Evolutionary conservation across 305 asterid species (phyloP), one percentile per base, ranked within the genome.

Genomic region (Fraxinus ornus): DNA sequence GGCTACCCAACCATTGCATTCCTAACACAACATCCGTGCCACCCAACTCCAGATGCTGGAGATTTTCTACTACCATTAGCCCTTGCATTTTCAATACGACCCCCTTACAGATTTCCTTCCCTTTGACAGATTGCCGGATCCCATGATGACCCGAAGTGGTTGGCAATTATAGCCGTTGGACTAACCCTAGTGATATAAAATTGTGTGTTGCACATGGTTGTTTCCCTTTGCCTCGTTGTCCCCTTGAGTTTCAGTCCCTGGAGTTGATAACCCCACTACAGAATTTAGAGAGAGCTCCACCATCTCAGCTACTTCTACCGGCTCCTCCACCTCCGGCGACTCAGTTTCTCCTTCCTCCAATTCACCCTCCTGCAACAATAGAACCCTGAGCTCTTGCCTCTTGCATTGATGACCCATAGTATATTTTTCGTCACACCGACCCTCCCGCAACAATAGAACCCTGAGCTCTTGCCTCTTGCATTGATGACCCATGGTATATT

Each of bases 141-240:
- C 62, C 62, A 49, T 49, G n/a, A 49, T 49, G 1, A 49, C 60
- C 1, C 60, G 10, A 1, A 0, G 7, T 52, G 7, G 5, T 52
- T 12, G 22, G 64, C 22, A 52, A 15, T 15, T 5, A 0, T 0
- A 52, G 2, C 3, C 2, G 0, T 17, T 52, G 22, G 8, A 17
- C 22, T 4, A 52, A 10, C 0, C 15, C 64, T 0, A 3, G 0
- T 3, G 64, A 17, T 1, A 52, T 52, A 0, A 52, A 52, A 17
- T 52, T 17, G 2, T 52, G 8, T 4, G 64, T 52, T 0, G 62
- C 64, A 3, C 22, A 52, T 3, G 2, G 13, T 3, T 0, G n/a
- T 7, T 12, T 52, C 24, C 3, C n/a, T 0, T 0, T 17, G 13
- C 0, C 2, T 0, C 0, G n/a, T 2, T 0, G 0, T 3, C 0